Conservation (phyloP, 257 asterid species). For the Ilex asprella region DNA sequence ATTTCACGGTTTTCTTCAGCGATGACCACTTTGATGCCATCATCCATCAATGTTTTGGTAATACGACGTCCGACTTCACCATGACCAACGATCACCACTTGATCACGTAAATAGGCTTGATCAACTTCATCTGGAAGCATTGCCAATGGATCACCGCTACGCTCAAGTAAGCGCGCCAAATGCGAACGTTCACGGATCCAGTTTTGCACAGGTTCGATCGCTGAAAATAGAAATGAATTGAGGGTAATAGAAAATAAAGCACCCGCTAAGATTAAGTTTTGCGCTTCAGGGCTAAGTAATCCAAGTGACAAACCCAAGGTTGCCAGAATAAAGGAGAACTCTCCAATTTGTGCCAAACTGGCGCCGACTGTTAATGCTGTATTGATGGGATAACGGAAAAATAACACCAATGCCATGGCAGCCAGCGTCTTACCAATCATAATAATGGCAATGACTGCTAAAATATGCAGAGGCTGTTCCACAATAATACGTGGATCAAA, state of each 20-base stretch:
- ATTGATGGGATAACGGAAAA: neutral
- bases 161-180: neutral
- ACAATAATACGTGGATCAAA: neutral
- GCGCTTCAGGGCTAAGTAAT: neutral
- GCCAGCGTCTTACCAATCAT: neutral
- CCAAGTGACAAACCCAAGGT: too few relatives aligned
- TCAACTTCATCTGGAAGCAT: neutral
- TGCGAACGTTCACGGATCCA: neutral
- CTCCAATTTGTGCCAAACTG: neutral
- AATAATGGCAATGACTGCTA: neutral
- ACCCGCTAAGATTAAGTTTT: neutral
- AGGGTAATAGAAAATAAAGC: neutral
- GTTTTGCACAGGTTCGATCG: neutral
- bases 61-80: neutral
- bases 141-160: neutral
- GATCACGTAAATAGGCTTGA: neutral
- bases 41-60: neutral
- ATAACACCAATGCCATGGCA: neutral
- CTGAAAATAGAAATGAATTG: neutral
- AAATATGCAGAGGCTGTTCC: neutral
- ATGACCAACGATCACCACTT: neutral
- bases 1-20: neutral
- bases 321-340: neutral
- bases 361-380: neutral
- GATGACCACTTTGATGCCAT: neutral